Evolutionary conservation across 2,329 filamentous ascomycete species (phyloP).

Genomic region (Pseudocercospora eumusae): DNA sequence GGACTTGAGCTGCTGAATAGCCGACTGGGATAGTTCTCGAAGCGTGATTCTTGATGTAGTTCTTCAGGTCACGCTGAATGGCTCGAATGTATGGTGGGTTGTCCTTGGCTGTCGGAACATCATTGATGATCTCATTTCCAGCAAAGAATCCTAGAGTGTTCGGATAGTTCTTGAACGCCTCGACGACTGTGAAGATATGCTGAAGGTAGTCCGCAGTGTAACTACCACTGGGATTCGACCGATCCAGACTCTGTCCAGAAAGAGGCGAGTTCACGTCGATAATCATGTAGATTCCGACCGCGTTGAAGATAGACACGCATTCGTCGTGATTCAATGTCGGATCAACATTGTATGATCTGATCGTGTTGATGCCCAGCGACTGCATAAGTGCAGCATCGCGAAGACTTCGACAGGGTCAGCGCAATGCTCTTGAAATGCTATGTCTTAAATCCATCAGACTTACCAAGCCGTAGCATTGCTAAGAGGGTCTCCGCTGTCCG

Average conservation of each 20-base stretch:
- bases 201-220: conserved; percentile 59
- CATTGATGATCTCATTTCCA: conserved; percentile 69
- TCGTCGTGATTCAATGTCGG: conserved; percentile 61
- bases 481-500: conserved; percentile 56
- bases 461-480: conserved; percentile 58
- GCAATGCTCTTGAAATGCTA: neutral
- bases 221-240: conserved; percentile 55
- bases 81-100: conserved; percentile 63
- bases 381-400: conserved; percentile 67
- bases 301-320: conserved; percentile 66
- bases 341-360: conserved; percentile 66
- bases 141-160: conserved; percentile 68
- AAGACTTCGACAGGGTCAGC: conserved; percentile 32
- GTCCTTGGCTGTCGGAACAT: conserved; percentile 52
- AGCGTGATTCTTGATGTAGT: conserved; percentile 63
- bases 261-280: conserved; percentile 66
- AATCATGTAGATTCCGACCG: conserved; percentile 66
- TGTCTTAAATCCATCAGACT: neutral
- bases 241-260: conserved; percentile 58
- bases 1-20: conserved; percentile 74
- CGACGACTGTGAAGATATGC: conserved; percentile 63
- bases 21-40: conserved; percentile 64
- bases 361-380: conserved; percentile 63
- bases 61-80: conserved; percentile 67
- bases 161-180: conserved; percentile 66